Evolutionary conservation across 129 eudicot species (phyloP).

Genomic region (Helianthus tuberosus): DNA sequence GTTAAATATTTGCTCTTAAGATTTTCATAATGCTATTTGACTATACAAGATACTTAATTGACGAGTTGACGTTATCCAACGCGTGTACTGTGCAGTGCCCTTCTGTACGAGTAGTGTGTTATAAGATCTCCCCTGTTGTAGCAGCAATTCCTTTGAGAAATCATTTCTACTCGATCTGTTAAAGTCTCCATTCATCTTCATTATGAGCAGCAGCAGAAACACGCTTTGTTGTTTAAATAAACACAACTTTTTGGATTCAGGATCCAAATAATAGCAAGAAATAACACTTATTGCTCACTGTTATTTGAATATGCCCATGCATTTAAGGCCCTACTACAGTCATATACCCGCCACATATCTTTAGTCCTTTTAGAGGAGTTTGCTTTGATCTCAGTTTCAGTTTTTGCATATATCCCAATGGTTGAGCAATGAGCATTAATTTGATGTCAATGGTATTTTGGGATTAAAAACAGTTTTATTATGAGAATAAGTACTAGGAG

Average conservation of each 20-base stretch:
- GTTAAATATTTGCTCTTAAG: no score
- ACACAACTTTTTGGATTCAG: not conserved
- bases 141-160: conserved; percentile 4
- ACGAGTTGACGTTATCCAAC: not conserved
- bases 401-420: no score
- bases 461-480: not conserved
- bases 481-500: not conserved
- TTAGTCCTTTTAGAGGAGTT: not conserved
- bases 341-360: not conserved
- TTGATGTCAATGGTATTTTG: not conserved
- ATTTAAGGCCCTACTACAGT: not conserved
- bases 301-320: not conserved
- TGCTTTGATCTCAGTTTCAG: not conserved
- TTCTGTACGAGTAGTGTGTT: not conserved
- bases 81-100: not conserved
- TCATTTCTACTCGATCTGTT: not conserved
- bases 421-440: no score
- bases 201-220: no score
- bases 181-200: not conserved
- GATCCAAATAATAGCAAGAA: conserved; percentile 9
- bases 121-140: not conserved
- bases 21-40: no score
- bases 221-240: not conserved
- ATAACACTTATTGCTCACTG: not conserved
- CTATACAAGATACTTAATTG: no score